Base-by-base conservation (phyloP, 129 eudicot species). In the Escallonia herrerae region DNA sequence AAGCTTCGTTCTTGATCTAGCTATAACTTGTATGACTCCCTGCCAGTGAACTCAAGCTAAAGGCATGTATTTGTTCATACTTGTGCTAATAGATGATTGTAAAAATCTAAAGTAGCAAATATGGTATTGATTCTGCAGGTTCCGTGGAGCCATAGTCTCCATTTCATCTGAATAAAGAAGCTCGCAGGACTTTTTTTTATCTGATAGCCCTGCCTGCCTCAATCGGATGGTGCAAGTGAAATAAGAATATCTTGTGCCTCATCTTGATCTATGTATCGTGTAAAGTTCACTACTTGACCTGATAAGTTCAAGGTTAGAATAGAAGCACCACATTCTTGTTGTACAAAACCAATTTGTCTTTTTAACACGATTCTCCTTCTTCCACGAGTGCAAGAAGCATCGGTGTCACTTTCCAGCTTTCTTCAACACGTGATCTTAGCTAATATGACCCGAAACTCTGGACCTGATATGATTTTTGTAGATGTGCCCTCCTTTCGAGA, bases 251-350 rank as follows among this genome's bases (percentile, higher is more conserved):
- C 51, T 7, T 49, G 56, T 56, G 9, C 4, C 33, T 43, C 56
- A 62, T 63, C 42, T 15, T 46, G 14, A 63, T 41, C 33, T 15
- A 64, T 47, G 8, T 9, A 11, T 33, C 5, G 13, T 62, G 68
- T 62, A 51, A 38, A 13, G 40, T 47, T 49, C 38, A 43, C 43
- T 37, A 44, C 56, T 43, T 52, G 58, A 74, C 72, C 54, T 52
- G 65, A 15, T 40, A 37, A 41, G 22, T 22, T 9, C 40, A 54
- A 74, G 64, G 69, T 74, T 69, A 67, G 79, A 62, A 41, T 51
- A 67, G 55, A 54, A 38, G 45, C 57, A 60, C 59, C 61, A 72
- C 56, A 70, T 77, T 81, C 64, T 69, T 73, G 62, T 49, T 73
- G 76, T 68, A 73, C n/a, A n/a, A n/a, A n/a, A n/a, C n/a, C n/a